Evolutionary conservation across 1,139 yeast species (phyloP), one percentile per base, ranked within the genome.

Genomic region (Saccharomyces hybrid): DNA sequence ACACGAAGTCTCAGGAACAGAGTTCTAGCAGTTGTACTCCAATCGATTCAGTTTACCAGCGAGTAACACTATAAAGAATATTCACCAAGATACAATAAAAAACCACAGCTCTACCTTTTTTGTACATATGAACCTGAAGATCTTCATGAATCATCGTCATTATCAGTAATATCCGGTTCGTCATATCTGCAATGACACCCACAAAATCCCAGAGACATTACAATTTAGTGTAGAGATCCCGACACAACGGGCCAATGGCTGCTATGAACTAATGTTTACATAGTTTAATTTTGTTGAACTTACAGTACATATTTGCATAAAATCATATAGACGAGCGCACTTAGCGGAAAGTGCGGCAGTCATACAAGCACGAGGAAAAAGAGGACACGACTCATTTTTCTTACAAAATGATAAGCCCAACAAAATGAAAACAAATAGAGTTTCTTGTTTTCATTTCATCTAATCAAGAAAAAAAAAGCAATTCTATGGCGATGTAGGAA

Each of bases 1-100:
- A 34, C 47, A 9, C 47, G 48, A 20, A 52, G 28, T 7, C n/a
- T 55, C 16, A 47, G 50, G 8, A 49, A 48, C 23, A 28, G 34
- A 16, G 32, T 49, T 14, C 26, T 57, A 31, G 16, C 16, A 14
- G 52, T 49, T 6, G 31, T 55, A 6, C 49, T 38, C 8, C 44
- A 38, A 6, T 38, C 44, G 6, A 20, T 20, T 9, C 44, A 38
- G 11, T 38, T 38, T 16, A 16, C 25, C n/a, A 16, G 44, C 26
- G 44, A 38, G 5, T 38, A 23, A 38, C 20, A 20, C 13, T 20
- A 9, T 38, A 20, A 16, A 34, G 16, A 34, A 4, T 9, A 14
- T 14, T 14, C 42, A 14, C 4, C 23, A 9, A 34, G 23, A 14
- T 38, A 5, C 25, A 38, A 26, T 7, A 26, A 26, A 38, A 38